Evolutionary conservation across 2,329 filamentous ascomycete genomes (phyloP).

Genomic region (Remersonia thermophila): DNA sequence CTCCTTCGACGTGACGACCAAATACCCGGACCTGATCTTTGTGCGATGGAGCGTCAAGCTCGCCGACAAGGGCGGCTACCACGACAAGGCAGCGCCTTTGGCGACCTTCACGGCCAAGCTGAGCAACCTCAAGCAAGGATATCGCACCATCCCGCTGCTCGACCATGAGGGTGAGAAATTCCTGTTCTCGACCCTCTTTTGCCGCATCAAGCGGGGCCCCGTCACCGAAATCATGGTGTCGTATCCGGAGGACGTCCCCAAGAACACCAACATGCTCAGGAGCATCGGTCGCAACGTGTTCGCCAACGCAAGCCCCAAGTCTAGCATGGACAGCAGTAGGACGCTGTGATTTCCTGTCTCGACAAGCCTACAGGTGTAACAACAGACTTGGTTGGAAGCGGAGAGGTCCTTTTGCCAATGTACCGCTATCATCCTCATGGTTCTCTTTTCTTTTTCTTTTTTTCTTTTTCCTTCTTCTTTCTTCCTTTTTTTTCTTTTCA

Average conservation of each 20-base stretch:
- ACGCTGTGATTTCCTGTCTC: constrained; percentile 7
- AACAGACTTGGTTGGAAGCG: constrained; percentile 8
- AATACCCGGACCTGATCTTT: constrained; percentile 86
- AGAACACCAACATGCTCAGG: constrained; percentile 42
- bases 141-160: constrained; percentile 80
- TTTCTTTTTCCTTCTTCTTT: no score
- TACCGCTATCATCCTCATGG: constrained; percentile 6
- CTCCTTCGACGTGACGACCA: constrained; percentile 76
- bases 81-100: constrained; percentile 51
- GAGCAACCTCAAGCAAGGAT: constrained; percentile 77
- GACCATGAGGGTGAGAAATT: constrained; percentile 86
- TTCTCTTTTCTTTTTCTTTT: not conserved
- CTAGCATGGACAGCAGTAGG: constrained; percentile 29
- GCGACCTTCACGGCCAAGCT: constrained; percentile 92
- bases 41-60: constrained; percentile 88
- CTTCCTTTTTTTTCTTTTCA: no score
- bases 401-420: constrained; percentile 2
- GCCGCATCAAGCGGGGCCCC: constrained; percentile 60
- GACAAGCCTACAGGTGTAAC: constrained; percentile 1
- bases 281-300: constrained; percentile 46
- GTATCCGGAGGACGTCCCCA: constrained; percentile 27
- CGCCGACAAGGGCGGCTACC: constrained; percentile 65
- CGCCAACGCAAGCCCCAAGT: constrained; percentile 38
- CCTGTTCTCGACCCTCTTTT: constrained; percentile 89
- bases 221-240: constrained; percentile 46